phyloP scores from a whole-genome alignment of 805 yeast species.

The Jamesozyma rosinii region DNA sequence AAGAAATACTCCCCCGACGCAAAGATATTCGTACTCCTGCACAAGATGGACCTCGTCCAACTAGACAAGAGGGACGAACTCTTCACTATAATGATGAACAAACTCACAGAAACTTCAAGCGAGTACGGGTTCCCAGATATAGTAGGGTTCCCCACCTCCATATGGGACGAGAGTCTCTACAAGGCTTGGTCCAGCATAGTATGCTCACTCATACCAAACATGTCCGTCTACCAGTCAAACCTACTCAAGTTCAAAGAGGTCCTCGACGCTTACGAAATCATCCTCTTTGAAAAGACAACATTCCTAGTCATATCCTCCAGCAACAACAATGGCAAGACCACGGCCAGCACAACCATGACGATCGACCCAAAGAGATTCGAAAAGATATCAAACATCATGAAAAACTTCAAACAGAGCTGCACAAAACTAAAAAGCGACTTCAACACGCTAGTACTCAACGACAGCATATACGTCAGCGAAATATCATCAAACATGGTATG shows the following conservation, averaged over 20 bases:
- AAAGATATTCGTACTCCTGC: conserved; percentile 81
- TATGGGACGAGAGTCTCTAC: conserved; percentile 93
- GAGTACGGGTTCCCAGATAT: conserved; percentile 56
- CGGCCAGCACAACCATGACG: conserved; percentile 5
- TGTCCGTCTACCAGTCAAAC: conserved; percentile 67
- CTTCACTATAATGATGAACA: conserved; percentile 75
- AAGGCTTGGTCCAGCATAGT: conserved; percentile 97
- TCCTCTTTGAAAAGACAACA: conserved; percentile 86
- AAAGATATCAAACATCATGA: conserved; percentile 86
- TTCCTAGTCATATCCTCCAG: conserved; percentile 51
- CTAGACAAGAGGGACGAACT: conserved; percentile 75
- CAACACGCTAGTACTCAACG: conserved; percentile 64
- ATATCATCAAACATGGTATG: conserved; percentile 53
- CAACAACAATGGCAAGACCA: conserved; percentile 9
- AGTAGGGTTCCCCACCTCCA: conserved; percentile 86
- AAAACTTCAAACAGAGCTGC: conserved; percentile 87
- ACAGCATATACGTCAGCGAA: conserved; percentile 41
- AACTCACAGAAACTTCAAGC: conserved; percentile 62
- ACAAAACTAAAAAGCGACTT: conserved; percentile 80
- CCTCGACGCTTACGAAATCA: conserved; percentile 79
- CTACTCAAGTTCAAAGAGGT: conserved; percentile 62
- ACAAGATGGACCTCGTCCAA: conserved; percentile 93
- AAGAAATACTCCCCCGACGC: conserved; percentile 83
- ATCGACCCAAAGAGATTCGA: conserved; percentile 91
- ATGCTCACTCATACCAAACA: conserved; percentile 89